phyloP scores from a whole-genome alignment of 192 early-diverging fungal genomes.

The Umbelopsis sp. region DNA sequence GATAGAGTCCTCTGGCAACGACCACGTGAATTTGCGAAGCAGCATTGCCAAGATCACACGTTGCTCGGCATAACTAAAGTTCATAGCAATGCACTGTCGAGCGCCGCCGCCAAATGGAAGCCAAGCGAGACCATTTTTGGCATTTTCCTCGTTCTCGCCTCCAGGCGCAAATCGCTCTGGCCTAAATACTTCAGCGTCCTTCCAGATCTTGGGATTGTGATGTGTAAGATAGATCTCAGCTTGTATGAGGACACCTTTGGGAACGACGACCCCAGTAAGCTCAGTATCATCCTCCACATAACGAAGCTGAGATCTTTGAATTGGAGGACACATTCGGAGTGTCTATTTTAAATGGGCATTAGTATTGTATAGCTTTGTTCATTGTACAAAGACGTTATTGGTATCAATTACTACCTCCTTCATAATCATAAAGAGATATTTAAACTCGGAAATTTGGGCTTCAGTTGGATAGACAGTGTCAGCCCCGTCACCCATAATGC shows the following conservation, averaged over 20 bases:
- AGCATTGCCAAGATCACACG: conserved; percentile 55
- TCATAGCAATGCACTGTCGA: conserved; percentile 31
- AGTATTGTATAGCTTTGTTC: neutral
- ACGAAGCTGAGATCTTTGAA: conserved; percentile 1
- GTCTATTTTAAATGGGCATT: neutral
- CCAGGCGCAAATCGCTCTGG: conserved; percentile 35
- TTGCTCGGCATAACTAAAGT: conserved; percentile 62
- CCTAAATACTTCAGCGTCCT: conserved; percentile 28
- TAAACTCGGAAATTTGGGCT: conserved; percentile 54
- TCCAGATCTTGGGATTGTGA: conserved; percentile 29
- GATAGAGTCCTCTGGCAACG: conserved; percentile 24
- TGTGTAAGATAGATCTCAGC: conserved; percentile 29
- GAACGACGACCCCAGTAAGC: conserved; percentile 41
- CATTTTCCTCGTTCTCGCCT: conserved; percentile 4
- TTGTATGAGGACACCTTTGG: conserved; percentile 44
- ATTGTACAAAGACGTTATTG: neutral
- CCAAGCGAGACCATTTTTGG: neutral
- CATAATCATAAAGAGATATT: conserved; percentile 43
- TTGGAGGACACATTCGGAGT: conserved; percentile 18
- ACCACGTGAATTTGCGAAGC: conserved; percentile 29
- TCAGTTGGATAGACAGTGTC: conserved; percentile 21
- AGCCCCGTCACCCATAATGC: conserved; percentile 24
- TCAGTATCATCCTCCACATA: conserved; percentile 24
- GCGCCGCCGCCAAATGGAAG: neutral
- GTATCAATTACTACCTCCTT: conserved; percentile 22